Evolutionary conservation across 306 rosid genomes (phyloP).

Genomic region (Clitoria ternatea): DNA sequence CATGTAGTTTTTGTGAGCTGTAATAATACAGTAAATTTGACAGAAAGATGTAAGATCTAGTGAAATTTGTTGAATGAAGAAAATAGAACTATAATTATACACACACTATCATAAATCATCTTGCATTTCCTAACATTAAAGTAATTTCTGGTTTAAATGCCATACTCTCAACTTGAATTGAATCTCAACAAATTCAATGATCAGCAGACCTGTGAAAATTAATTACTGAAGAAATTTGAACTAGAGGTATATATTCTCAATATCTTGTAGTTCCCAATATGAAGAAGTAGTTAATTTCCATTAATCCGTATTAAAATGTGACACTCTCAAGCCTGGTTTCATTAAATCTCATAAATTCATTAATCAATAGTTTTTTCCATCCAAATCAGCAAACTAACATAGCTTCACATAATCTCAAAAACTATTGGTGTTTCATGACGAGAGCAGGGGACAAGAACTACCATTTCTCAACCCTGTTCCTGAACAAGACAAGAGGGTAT

Average conservation of each 20-base stretch:
- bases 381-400: not conserved
- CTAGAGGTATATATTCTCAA: not conserved
- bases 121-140: not conserved
- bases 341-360: conserved; percentile 3
- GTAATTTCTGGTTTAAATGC: not conserved
- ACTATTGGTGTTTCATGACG: not conserved
- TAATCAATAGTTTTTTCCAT: not conserved
- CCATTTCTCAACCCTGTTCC: not conserved
- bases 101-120: not conserved
- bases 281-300: too few species aligned
- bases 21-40: not conserved
- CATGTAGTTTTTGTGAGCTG: not conserved
- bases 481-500: not conserved
- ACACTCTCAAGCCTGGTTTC: not conserved
- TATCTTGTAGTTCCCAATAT: not conserved
- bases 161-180: not conserved
- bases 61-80: conserved; percentile 1
- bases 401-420: not conserved
- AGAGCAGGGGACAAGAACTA: not conserved
- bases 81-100: not conserved
- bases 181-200: not conserved
- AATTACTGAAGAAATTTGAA: conserved; percentile 7
- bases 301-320: not conserved
- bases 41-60: not conserved
- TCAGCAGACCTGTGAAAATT: not conserved